Evolutionary conservation across 148 eudicot genomes (phyloP).

Genomic region (Vaccinium corymbosum): DNA sequence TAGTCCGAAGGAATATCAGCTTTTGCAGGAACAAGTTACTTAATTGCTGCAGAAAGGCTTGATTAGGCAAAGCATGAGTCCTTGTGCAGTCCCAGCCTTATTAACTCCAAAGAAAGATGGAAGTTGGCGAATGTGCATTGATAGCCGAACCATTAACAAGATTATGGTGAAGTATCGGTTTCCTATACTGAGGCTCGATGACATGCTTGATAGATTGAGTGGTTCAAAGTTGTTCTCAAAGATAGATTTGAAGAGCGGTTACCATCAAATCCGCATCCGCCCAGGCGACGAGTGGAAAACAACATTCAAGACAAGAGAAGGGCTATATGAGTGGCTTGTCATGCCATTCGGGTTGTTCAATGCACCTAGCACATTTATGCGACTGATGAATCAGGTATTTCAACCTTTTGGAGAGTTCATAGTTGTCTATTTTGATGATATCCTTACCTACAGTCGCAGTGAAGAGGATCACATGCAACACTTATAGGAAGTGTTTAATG

Average conservation of each 20-base stretch:
- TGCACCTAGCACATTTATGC: constrained; percentile 10
- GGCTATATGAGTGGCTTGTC: constrained; percentile 15
- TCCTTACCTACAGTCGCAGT: neutral
- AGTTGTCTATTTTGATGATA: neutral
- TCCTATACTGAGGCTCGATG: neutral
- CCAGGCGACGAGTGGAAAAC: neutral
- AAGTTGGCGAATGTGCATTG: neutral
- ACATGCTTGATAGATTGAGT: neutral
- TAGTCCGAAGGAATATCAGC: neutral
- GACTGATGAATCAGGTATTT: neutral
- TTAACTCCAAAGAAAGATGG: neutral
- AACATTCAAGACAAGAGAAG: constrained; percentile 8
- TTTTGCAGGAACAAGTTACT: neutral
- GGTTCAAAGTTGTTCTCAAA: neutral
- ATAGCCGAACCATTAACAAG: neutral
- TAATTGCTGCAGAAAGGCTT: neutral
- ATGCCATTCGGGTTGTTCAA: neutral
- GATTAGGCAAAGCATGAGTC: neutral
- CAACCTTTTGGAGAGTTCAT: neutral
- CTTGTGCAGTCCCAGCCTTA: neutral
- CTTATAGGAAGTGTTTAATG: neutral
- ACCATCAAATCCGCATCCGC: neutral
- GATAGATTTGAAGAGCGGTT: neutral
- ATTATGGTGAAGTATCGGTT: neutral
- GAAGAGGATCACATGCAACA: neutral